Evolutionary conservation across 371 early-diverging fungal species (phyloP).

Genomic region (Thermomucor indicae-seudaticae): DNA sequence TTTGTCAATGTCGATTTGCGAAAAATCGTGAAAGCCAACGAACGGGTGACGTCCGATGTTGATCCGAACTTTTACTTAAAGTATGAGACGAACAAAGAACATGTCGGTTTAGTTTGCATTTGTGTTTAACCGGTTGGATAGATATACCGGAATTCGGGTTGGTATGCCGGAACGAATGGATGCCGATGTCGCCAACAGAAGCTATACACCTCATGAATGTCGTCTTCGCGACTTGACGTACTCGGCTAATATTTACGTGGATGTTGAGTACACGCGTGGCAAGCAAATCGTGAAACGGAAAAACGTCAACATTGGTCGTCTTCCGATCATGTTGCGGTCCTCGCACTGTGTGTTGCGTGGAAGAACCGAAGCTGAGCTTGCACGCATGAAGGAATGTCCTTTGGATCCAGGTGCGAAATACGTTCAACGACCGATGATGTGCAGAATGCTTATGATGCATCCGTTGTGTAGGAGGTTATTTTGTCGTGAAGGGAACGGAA

Average conservation of each 20-base stretch:
- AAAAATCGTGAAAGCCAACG: constrained; percentile 95
- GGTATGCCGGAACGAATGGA: constrained; percentile 82
- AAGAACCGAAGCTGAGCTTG: constrained; percentile 78
- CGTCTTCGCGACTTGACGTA: constrained; percentile 99
- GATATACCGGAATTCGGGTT: constrained; percentile 90
- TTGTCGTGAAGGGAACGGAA: constrained; percentile 98
- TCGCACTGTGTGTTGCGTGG: constrained; percentile 85
- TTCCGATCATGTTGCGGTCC: constrained; percentile 99
- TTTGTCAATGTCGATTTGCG: constrained; percentile 96
- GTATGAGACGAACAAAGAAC: no score
- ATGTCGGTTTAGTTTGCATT: no score
- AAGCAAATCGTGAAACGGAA: constrained; percentile 82
- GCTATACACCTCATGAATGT: constrained; percentile 98
- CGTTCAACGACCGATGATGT: neutral
- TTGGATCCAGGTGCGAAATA: constrained; percentile 86
- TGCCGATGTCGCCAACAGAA: constrained; percentile 68
- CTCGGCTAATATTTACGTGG: constrained; percentile 94
- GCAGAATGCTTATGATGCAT: constrained; percentile 9
- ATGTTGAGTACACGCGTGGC: constrained; percentile 96
- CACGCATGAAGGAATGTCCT: constrained; percentile 94
- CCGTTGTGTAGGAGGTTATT: constrained; percentile 83
- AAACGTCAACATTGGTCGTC: constrained; percentile 91
- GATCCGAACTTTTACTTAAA: constrained; percentile 97
- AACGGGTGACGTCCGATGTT: constrained; percentile 96
- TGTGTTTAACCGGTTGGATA: constrained; percentile 17